Percentiles rank a stretch among this genome's conserved stretches.
phyloP scores from a whole-genome alignment of 345 rosid genomes.

The Boechera retrofracta region DNA sequence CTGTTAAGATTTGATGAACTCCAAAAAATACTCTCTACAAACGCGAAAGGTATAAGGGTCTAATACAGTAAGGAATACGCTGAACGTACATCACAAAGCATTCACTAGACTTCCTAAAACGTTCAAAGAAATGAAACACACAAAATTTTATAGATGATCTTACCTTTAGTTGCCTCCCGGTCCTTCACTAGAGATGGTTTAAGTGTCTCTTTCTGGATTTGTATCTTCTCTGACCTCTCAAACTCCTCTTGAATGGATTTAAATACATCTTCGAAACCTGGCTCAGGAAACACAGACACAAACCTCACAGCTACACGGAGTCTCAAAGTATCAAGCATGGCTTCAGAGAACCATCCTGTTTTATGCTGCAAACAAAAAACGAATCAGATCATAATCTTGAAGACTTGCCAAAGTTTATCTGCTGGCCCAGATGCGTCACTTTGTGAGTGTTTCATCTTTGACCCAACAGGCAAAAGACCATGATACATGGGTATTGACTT shows the following conservation, averaged over 20 bases:
- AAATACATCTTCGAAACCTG: slow-evolving; percentile 70
- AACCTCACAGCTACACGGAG: slow-evolving; percentile 78
- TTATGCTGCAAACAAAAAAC: slow-evolving; percentile 53
- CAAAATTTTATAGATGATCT: slow-evolving; percentile 4
- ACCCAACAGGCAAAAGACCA: background rate
- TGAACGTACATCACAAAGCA: background rate
- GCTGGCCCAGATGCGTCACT: background rate
- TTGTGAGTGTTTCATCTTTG: background rate
- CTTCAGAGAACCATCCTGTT: slow-evolving; percentile 90
- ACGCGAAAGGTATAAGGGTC: background rate
- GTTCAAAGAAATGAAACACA: slow-evolving; percentile 8
- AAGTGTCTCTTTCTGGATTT: slow-evolving; percentile 52
- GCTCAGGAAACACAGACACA: slow-evolving; percentile 70
- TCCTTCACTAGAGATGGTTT: slow-evolving; percentile 58
- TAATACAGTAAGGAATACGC: background rate
- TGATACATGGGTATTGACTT: slow-evolving; percentile 3
- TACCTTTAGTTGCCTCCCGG: slow-evolving; percentile 61
- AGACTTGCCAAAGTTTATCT: slow-evolving; percentile 2
- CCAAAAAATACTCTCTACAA: background rate
- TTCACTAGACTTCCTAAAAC: background rate
- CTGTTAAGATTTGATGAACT: background rate
- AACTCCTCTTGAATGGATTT: slow-evolving; percentile 74
- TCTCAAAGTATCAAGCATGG: slow-evolving; percentile 73
- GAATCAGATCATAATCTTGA: background rate
- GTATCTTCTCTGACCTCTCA: slow-evolving; percentile 72